Evolutionary conservation across 371 early-diverging fungal genomes (phyloP).

Genomic region (Mucor circinelloides): DNA sequence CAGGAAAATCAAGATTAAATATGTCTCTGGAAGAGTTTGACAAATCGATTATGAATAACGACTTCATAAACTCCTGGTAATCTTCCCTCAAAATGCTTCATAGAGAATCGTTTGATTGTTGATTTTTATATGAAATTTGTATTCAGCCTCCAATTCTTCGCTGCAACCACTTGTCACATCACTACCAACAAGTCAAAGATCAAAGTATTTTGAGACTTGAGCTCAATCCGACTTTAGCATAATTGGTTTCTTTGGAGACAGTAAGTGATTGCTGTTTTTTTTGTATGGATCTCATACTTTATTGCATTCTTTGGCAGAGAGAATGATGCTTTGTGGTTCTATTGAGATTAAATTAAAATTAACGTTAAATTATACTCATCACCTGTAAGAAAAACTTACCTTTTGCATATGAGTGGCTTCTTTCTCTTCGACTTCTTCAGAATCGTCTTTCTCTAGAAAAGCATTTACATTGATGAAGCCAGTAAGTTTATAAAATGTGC

Average conservation of each 20-base stretch:
- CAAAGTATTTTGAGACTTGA: neutral
- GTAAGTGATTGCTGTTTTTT: neutral
- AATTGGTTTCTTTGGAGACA: constrained; percentile 1
- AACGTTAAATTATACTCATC: neutral
- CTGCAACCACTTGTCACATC: neutral
- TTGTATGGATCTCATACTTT: neutral
- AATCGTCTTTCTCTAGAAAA: too few relatives aligned
- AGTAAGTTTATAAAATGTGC: too few relatives aligned
- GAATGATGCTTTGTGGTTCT: neutral
- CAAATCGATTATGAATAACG: neutral
- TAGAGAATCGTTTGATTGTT: neutral
- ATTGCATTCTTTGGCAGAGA: neutral
- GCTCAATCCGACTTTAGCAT: neutral
- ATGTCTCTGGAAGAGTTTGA: neutral
- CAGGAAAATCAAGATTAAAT: neutral
- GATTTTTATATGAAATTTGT: neutral
- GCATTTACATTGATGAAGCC: too few relatives aligned
- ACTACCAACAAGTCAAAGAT: neutral
- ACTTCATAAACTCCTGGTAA: neutral
- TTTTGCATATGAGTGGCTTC: neutral
- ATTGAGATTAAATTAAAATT: too few relatives aligned
- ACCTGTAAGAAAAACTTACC: neutral
- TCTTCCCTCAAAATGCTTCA: neutral
- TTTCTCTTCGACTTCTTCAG: neutral
- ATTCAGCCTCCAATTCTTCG: constrained; percentile 1